Evolutionary conservation across 1,284 basidiomycete species (phyloP), one percentile per base, ranked within the genome.

Genomic region (Salmacisia buchloeana): DNA sequence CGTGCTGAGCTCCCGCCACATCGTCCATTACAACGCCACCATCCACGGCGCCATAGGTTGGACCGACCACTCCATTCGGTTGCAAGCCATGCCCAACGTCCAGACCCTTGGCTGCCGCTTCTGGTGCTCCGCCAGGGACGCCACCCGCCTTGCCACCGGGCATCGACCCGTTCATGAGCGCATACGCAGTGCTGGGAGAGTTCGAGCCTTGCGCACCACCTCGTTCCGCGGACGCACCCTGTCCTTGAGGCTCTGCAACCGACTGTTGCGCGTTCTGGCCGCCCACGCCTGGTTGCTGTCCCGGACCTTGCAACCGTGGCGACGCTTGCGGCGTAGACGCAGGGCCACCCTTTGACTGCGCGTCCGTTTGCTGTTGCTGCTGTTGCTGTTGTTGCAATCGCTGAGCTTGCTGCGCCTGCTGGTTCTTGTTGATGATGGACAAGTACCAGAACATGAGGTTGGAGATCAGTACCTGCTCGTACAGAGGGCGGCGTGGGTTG

Each of bases 381-480:
- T 61, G 62, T 43, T 62, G 62, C 39, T 63, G 58, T 29, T 43
- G 46, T 36, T 59, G 66, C 23, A 35, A 29, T 5, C 10, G 4
- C n/a, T 49, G 63, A 4, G 25, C 34, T 34, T 54, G 33, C 31
- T 65, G 65, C 31, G 65, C 59, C 58, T 72, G 69, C 41, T 68
- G 43, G 15, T 58, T 54, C 29, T 76, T 92, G 80, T 97, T 97
- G 82, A 98, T 96, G 69, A 98, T 87, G n/a, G 92, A 91, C 41
- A 98, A 85, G 80, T 98, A 98, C 94, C 94, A 98, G 84, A 98
- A 98, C 94, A 97, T 98, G 71, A 98, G 84, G 80, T 98, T 98
- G 75, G 92, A 96, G 81, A 98, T 98, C 66, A 98, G 83, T 58
- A 99, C 94, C 81, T 99, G 94, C 82, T 99, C 96, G 76, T 96